Conservation (phyloP, 179 eudicot species). For the Gypsophila paniculata region DNA sequence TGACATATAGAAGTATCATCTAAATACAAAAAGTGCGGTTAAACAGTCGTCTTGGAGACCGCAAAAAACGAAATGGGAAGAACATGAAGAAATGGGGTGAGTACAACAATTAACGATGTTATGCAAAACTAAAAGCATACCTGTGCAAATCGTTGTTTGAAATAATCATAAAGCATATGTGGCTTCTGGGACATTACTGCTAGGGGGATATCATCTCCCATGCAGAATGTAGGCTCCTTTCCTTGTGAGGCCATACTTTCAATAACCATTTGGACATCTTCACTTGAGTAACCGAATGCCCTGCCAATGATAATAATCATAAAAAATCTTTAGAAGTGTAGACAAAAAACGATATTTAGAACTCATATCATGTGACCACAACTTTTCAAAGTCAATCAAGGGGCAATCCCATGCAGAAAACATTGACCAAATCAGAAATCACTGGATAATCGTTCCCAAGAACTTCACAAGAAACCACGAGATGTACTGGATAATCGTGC, state of each 20-base stretch:
- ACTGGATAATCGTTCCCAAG: too few relatives aligned
- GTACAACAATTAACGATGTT: neutral
- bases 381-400: constrained; percentile 5
- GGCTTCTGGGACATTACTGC: constrained; percentile 85
- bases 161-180: constrained; percentile 91
- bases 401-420: neutral
- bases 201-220: constrained; percentile 96
- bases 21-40: too few relatives aligned
- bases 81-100: too few relatives aligned
- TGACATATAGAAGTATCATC: neutral
- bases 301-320: constrained; percentile 35
- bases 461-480: neutral
- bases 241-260: constrained; percentile 98
- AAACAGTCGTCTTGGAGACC: too few relatives aligned
- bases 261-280: constrained; percentile 99
- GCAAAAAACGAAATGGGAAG: too few relatives aligned
- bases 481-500: neutral
- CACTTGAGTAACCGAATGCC: constrained; percentile 99
- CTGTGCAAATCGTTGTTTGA: constrained; percentile 99
- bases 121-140: constrained; percentile 20
- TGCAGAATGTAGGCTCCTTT: constrained; percentile 97
- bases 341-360: neutral
- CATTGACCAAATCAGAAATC: too few relatives aligned
- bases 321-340: constrained; percentile 11
- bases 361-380: neutral